Evolutionary conservation across 176 grass and related monocot species (phyloP).

Genomic region (Phoenix dactylifera): DNA sequence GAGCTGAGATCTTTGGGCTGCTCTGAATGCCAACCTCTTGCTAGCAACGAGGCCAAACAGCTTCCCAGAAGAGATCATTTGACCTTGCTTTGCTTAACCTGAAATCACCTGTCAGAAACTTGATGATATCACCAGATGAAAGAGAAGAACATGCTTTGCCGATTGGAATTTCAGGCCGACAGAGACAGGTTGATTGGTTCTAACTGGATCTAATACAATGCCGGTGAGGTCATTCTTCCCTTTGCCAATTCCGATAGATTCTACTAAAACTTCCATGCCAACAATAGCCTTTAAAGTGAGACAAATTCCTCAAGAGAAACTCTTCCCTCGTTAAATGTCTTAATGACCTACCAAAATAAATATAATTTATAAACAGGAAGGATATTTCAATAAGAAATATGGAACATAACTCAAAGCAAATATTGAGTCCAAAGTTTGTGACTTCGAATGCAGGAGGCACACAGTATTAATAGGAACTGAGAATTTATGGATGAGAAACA

Average conservation of each 20-base stretch:
- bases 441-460: too few relatives aligned
- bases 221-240: constrained; percentile 73
- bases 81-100: constrained; percentile 82
- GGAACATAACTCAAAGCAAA: too few relatives aligned
- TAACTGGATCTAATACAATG: constrained; percentile 47
- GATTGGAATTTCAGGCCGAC: constrained; percentile 49
- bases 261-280: constrained; percentile 56
- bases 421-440: too few relatives aligned
- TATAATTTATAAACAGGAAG: too few relatives aligned
- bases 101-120: constrained; percentile 92
- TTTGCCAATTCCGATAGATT: constrained; percentile 64
- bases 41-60: constrained; percentile 90
- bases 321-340: constrained; percentile 42
- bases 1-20: constrained; percentile 57
- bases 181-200: constrained; percentile 36
- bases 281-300: constrained; percentile 52
- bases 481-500: too few relatives aligned
- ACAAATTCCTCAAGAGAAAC: constrained; percentile 59
- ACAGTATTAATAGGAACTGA: too few relatives aligned
- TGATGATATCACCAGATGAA: constrained; percentile 68
- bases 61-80: constrained; percentile 98
- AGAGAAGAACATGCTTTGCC: constrained; percentile 91
- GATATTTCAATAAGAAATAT: too few relatives aligned
- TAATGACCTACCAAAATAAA: constrained; percentile 46
- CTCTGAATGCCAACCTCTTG: constrained; percentile 93